phyloP scores from a whole-genome alignment of 2,329 filamentous ascomycete species.

The Coleophoma crateriformis region DNA sequence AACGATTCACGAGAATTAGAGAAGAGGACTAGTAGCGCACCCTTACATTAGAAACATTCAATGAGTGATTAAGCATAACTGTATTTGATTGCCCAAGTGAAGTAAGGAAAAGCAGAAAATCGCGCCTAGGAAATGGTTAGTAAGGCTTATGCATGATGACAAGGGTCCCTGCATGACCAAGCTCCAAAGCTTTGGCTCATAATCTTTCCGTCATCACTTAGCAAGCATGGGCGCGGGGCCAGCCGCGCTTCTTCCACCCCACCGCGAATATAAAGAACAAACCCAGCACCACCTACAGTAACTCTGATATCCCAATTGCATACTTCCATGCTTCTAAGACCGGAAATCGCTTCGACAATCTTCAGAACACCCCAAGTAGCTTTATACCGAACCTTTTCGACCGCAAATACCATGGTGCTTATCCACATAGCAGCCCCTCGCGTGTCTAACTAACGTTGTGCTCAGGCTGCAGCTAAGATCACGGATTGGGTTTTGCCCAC shows the following conservation, averaged over 20 bases:
- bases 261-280: constrained; percentile 5
- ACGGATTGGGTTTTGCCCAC: constrained; percentile 77
- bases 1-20: constrained; percentile 10
- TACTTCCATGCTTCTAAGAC: constrained; percentile 7
- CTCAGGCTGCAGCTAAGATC: constrained; percentile 42
- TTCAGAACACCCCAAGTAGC: too few species aligned
- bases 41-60: not conserved
- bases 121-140: not conserved
- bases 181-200: not conserved
- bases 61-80: not conserved
- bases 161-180: not conserved
- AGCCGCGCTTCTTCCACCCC: constrained; percentile 4
- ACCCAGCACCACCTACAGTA: constrained; percentile 4
- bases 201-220: constrained; percentile 1
- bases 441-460: constrained; percentile 5
- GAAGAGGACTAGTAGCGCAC: not conserved
- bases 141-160: constrained; percentile 1
- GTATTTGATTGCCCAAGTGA: too few species aligned
- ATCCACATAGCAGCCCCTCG: not conserved
- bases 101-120: not conserved
- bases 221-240: not conserved
- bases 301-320: not conserved
- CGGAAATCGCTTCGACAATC: not conserved
- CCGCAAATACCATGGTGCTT: too few species aligned
- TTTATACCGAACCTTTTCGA: too few species aligned